Base-by-base conservation (phyloP, 805 yeast genomes). In the Wickerhamomyces mucosus region DNA sequence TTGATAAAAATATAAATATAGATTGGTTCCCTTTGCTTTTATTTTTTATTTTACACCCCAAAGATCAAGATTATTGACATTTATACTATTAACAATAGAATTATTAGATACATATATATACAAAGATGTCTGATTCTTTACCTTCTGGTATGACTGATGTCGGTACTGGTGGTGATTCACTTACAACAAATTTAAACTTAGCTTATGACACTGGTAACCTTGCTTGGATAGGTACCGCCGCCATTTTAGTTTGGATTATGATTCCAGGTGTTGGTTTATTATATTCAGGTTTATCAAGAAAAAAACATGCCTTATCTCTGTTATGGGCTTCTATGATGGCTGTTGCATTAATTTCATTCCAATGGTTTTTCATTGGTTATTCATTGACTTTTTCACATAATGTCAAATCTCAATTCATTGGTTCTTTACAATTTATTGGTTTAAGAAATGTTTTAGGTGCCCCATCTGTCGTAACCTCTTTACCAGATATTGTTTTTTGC, bases 321-420 rank as follows among this genome's bases (percentile, higher is more conserved):
- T 62, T 92, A 32, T 92, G 96, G 96, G 92, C 95, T 16, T 78
- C 95, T 6, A 62, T 92, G 53, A 86, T 85, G 82, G 85, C 94
- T 15, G 76, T 75, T 15, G 77, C 92, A 44, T 63, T 89, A 20
- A 75, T 86, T 7, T 61, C 81, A 2, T 85, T 92, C 72, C 96
- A 92, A 58, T 89, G 98, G 97, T 92, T 86, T 60, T 88, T 86
- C 65, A 86, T 96, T 96, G 98, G 97, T 40, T 89, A 82, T 59
- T 83, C 96, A 11, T 68, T 92, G 36, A 78, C 85, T 14, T 89
- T 89, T 55, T 68, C 89, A 17, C 83, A 78, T 52, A 61, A 67
- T 36, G 75, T 73, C 12, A 53, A 55, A 28, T 70, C 74, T 28
- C 67, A 63, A 14, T 81, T 86, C 58, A 65, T 85, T 43, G 98